Evolutionary conservation across 2,329 filamentous ascomycete species (phyloP).

Genomic region (Hypoxylon sp.): DNA sequence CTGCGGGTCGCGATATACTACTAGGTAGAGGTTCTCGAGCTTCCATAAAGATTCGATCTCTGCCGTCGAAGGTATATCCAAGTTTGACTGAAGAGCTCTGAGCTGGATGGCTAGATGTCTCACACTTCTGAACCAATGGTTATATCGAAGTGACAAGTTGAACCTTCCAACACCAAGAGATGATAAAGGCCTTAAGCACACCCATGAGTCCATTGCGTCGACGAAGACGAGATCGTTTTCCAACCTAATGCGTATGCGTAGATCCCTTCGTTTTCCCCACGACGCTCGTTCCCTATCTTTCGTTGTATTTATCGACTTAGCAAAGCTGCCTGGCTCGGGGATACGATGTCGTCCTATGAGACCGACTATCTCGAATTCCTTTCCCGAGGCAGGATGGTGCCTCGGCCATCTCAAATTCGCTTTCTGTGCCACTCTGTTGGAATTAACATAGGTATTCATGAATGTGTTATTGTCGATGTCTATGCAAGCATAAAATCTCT

Average conservation of each 20-base stretch:
- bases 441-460: neutral
- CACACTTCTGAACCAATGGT: slow-evolving; percentile 1
- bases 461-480: slow-evolving; percentile 13
- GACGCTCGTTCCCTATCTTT: neutral
- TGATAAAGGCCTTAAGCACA: neutral
- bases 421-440: neutral
- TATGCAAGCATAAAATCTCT: slow-evolving; percentile 3
- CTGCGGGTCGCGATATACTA: slow-evolving; percentile 2
- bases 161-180: neutral
- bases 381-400: neutral
- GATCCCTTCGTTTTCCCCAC: neutral
- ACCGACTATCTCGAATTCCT: neutral
- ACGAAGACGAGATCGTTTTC: neutral
- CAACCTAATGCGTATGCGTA: neutral
- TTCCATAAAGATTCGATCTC: neutral
- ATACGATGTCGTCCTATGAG: neutral
- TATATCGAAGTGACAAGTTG: neutral
- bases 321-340: neutral
- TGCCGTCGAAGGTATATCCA: neutral
- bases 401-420: neutral
- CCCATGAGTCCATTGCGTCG: neutral
- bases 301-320: slow-evolving; percentile 1
- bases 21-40: slow-evolving; percentile 7
- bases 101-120: slow-evolving; percentile 6
- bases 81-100: neutral